phyloP scores from a whole-genome alignment of 352 stramenopile species.

The Globisporangium irregulare region DNA sequence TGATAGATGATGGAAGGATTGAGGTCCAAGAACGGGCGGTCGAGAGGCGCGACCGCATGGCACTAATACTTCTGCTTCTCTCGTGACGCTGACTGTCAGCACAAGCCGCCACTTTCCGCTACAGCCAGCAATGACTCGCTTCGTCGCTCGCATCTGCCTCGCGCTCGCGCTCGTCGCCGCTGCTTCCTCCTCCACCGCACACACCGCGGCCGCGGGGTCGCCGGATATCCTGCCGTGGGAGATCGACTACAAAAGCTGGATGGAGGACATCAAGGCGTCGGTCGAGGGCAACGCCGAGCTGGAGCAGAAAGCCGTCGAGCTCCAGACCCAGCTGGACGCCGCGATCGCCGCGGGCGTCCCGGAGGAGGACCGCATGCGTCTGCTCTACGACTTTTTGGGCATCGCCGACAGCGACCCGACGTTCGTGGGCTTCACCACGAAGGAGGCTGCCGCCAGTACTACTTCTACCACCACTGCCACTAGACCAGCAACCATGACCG shows the following conservation, averaged over 20 bases:
- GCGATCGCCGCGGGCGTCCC: slow-evolving; percentile 8
- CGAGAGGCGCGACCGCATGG: neutral
- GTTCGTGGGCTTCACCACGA: slow-evolving; percentile 13
- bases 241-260: slow-evolving; percentile 16
- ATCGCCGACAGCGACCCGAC: slow-evolving; percentile 9
- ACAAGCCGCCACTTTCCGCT: neutral
- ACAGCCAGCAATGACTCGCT: neutral
- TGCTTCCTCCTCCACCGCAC: neutral
- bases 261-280: slow-evolving; percentile 10
- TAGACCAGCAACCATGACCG: neutral
- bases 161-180: slow-evolving; percentile 7
- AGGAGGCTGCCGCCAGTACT: neutral
- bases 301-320: slow-evolving; percentile 3
- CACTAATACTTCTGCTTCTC: slow-evolving; percentile 3
- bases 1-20: neutral
- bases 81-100: neutral
- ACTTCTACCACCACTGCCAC: neutral
- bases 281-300: slow-evolving; percentile 10
- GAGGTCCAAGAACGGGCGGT: neutral
- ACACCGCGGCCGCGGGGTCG: neutral
- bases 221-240: neutral
- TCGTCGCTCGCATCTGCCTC: slow-evolving; percentile 1
- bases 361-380: slow-evolving; percentile 15
- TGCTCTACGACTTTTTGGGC: slow-evolving; percentile 15
- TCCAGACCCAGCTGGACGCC: slow-evolving; percentile 9